Conservation (phyloP, 2,329 filamentous ascomycete genomes). For the Geosmithia flava region DNA sequence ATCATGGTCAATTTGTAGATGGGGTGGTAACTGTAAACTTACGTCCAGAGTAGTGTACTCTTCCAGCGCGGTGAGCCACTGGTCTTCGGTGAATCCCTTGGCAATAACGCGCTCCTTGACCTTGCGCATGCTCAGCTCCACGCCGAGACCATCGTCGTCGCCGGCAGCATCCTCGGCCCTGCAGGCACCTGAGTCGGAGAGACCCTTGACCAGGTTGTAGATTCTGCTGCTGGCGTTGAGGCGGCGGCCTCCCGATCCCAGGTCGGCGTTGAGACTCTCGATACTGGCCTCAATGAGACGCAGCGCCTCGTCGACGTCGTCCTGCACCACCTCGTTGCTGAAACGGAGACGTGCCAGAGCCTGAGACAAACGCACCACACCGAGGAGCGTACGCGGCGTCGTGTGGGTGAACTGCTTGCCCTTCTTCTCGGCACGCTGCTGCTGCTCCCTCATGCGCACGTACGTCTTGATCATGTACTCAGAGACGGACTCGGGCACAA, state of each 20-base stretch:
- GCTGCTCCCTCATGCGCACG: constrained; percentile 83
- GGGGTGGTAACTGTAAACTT: constrained; percentile 35
- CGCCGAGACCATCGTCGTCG: constrained; percentile 35
- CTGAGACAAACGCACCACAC: constrained; percentile 85
- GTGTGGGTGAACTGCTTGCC: constrained; percentile 93
- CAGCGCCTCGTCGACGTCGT: constrained; percentile 92
- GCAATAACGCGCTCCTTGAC: constrained; percentile 86
- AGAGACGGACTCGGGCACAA: constrained; percentile 71
- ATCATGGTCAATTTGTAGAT: not conserved
- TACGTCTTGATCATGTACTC: constrained; percentile 98
- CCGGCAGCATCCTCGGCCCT: constrained; percentile 54
- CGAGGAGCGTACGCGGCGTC: constrained; percentile 84
- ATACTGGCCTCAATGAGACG: constrained; percentile 89
- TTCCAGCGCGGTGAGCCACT: constrained; percentile 75
- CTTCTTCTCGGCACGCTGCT: constrained; percentile 80
- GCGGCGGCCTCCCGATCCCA: constrained; percentile 45
- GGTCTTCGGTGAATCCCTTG: constrained; percentile 93
- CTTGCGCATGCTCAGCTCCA: constrained; percentile 75
- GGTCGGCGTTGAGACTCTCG: constrained; percentile 71
- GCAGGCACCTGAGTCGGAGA: constrained; percentile 79
- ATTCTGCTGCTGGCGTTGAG: constrained; percentile 81
- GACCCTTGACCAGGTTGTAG: constrained; percentile 82
- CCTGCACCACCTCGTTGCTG: constrained; percentile 68
- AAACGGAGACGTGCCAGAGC: constrained; percentile 88
- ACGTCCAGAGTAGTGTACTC: constrained; percentile 86